Percentiles rank a stretch among this genome's conserved stretches.
Conservation (phyloP, 148 eudicot genomes). For the Polygonum maritimum region DNA sequence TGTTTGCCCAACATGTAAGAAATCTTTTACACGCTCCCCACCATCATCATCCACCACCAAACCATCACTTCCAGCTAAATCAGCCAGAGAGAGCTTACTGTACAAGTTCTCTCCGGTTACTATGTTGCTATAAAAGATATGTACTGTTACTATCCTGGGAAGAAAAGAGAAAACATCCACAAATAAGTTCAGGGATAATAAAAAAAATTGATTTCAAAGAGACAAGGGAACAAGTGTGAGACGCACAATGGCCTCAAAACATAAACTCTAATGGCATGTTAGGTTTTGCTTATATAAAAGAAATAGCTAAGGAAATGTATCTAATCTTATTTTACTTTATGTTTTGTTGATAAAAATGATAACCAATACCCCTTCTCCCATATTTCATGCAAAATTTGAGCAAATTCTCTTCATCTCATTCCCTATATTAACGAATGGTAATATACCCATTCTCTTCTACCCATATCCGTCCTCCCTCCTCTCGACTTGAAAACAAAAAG, state of each 20-base stretch:
- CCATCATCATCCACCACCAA: constrained; percentile 40
- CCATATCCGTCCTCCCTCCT: no score
- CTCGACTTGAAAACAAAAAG: no score
- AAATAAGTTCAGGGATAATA: not conserved
- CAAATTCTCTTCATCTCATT: no score
- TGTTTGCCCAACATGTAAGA: constrained; percentile 67
- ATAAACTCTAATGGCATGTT: not conserved
- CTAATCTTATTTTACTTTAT: no score
- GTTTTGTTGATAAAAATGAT: no score
- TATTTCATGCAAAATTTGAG: no score
- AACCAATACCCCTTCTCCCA: no score
- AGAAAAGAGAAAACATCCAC: not conserved
- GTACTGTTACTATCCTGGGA: constrained; percentile 78
- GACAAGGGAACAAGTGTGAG: not conserved
- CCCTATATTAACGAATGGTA: no score
- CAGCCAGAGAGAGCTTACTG: constrained; percentile 91
- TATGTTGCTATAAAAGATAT: constrained; percentile 64
- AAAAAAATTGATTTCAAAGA: not conserved
- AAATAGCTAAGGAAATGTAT: no score
- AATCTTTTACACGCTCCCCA: constrained; percentile 66
- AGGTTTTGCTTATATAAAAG: no score
- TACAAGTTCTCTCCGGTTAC: constrained; percentile 79
- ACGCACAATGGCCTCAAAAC: not conserved
- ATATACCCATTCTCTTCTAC: no score
- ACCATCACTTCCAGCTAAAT: constrained; percentile 86